Conservation (phyloP, 1,139 yeast species). For the Pichia inconspicua region DNA sequence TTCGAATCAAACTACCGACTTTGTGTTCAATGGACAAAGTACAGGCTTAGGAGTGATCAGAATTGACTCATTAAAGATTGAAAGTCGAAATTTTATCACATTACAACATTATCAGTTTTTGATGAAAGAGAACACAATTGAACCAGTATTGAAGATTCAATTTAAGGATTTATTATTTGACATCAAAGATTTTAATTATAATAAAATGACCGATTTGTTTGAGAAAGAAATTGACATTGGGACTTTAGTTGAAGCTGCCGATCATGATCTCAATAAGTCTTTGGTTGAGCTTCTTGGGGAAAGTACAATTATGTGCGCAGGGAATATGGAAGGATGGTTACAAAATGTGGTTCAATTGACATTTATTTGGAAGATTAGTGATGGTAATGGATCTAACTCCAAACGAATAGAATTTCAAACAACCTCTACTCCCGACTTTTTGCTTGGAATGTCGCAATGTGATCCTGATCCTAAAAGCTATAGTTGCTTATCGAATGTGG, state of each 20-base stretch:
- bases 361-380: conserved; percentile 5
- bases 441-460: conserved; percentile 2
- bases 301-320: conserved; percentile 3
- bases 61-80: conserved; percentile 12
- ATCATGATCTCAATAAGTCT: conserved; percentile 6
- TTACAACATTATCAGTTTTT: conserved; percentile 4
- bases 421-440: conserved; percentile 3
- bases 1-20: conserved; percentile 8
- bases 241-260: background rate
- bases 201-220: conserved; percentile 1
- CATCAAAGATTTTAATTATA: conserved; percentile 10
- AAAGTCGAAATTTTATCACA: background rate
- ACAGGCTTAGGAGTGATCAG: conserved; percentile 11
- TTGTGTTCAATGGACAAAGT: conserved; percentile 14
- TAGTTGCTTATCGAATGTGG: background rate
- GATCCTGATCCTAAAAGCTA: background rate
- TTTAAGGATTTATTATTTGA: conserved; percentile 9
- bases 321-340: conserved; percentile 7
- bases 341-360: background rate
- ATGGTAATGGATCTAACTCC: background rate
- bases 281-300: conserved; percentile 3
- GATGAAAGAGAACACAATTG: background rate
- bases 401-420: conserved; percentile 2
- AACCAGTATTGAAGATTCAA: conserved; percentile 1
- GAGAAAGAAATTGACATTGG: conserved; percentile 3